Evolutionary conservation across 1,284 basidiomycete genomes (phyloP).

Genomic region (Singerocomus rubriflavus): DNA sequence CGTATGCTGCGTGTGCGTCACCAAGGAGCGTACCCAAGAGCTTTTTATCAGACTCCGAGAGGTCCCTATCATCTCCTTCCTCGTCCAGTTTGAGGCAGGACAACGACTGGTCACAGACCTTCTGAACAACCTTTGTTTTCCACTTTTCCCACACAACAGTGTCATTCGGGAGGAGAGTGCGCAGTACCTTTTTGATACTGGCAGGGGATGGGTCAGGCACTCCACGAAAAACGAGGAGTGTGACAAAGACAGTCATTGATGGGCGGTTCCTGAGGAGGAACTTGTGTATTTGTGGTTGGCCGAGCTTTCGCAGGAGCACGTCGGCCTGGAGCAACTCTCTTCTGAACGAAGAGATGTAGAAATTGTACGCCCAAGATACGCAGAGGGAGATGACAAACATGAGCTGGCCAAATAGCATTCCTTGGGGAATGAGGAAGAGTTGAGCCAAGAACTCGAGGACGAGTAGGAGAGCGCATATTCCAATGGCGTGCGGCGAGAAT

Average conservation of each 20-base stretch:
- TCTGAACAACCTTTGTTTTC: constrained; percentile 17
- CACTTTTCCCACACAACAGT: constrained; percentile 24
- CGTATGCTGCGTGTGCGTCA: constrained; percentile 12
- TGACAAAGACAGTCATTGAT: constrained; percentile 22
- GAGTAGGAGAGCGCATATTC: constrained; percentile 28
- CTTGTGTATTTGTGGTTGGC: constrained; percentile 18
- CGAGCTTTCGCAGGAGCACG: constrained; percentile 20
- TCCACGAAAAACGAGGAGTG: constrained; percentile 16
- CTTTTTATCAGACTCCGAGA: background rate
- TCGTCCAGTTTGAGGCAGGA: constrained; percentile 3
- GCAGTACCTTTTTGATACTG: constrained; percentile 12
- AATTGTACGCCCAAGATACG: constrained; percentile 31
- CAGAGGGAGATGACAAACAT: constrained; percentile 31
- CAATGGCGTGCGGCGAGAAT: constrained; percentile 15
- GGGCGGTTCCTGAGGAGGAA: constrained; percentile 23
- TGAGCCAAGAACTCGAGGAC: constrained; percentile 26
- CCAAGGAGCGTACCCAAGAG: constrained; percentile 9
- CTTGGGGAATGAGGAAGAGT: constrained; percentile 31
- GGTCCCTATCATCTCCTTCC: background rate
- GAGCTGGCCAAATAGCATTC: constrained; percentile 26
- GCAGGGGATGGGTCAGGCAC: background rate
- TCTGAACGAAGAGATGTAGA: constrained; percentile 22
- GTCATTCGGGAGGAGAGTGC: constrained; percentile 20
- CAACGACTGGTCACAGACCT: constrained; percentile 9
- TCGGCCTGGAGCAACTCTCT: constrained; percentile 24